Evolutionary conservation across 2,329 filamentous ascomycete species (phyloP).

Genomic region (Epichloe baconii): DNA sequence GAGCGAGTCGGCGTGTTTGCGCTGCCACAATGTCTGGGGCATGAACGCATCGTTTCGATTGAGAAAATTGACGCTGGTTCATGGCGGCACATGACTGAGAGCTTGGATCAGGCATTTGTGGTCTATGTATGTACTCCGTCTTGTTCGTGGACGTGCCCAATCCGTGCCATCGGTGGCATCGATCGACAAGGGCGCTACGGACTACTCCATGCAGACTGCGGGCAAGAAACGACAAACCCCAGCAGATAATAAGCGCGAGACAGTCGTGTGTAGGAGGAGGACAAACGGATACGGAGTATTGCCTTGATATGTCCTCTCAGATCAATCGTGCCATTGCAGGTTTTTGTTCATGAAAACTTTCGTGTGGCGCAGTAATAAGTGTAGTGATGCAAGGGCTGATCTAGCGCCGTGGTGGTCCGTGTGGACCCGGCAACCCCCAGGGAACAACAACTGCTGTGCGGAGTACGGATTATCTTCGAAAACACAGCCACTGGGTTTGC

Average conservation of each 20-base stretch:
- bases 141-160: no score
- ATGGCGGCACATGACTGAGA: no score
- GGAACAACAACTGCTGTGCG: background rate
- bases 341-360: no score
- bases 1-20: background rate
- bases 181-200: background rate
- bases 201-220: background rate
- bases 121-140: no score
- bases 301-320: no score
- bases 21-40: no score
- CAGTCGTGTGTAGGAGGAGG: no score
- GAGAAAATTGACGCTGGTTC: background rate
- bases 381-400: background rate
- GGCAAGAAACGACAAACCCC: background rate
- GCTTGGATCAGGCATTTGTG: no score
- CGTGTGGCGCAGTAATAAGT: background rate
- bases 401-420: background rate
- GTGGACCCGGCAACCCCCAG: no score
- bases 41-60: background rate
- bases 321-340: no score
- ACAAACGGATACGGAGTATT: no score
- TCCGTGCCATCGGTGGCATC: background rate
- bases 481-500: background rate
- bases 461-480: no score
- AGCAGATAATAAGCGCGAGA: background rate